Percentiles rank a stretch among this genome's conserved stretches.
phyloP scores from a whole-genome alignment of 1,284 basidiomycete species.

The Blastosporella zonata region DNA sequence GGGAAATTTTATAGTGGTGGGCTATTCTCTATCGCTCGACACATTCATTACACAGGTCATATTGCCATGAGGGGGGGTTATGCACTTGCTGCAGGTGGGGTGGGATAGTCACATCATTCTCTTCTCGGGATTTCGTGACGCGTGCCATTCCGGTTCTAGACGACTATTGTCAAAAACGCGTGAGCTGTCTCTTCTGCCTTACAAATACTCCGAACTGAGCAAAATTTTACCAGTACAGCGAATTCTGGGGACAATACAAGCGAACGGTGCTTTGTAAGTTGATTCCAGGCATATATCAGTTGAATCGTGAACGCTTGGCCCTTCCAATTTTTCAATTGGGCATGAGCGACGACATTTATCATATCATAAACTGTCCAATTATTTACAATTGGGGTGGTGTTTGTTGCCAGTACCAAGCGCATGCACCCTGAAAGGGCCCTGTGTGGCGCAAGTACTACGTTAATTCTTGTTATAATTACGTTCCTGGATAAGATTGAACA shows the following conservation, averaged over 20 bases:
- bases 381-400: no score
- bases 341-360: no score
- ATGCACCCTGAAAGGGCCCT: no score
- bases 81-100: slow-evolving; percentile 11
- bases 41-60: slow-evolving; percentile 13
- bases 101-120: slow-evolving; percentile 3
- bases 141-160: slow-evolving; percentile 9
- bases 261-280: slow-evolving; percentile 6
- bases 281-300: slow-evolving; percentile 6
- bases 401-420: no score
- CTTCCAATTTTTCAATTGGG: no score
- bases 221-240: not conserved
- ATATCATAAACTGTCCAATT: no score
- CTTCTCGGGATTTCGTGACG: slow-evolving; percentile 8
- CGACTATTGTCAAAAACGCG: slow-evolving; percentile 12
- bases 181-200: not conserved
- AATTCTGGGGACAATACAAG: slow-evolving; percentile 9
- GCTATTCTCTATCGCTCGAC: slow-evolving; percentile 12
- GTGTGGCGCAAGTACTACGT: no score
- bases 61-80: slow-evolving; percentile 6
- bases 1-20: slow-evolving; percentile 9
- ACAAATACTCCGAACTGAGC: not conserved
- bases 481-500: no score
- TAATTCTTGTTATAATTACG: no score
- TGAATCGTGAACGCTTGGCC: no score